phyloP scores from a whole-genome alignment of 2,329 filamentous ascomycete species.

The Berkeleyomyces basicola region DNA sequence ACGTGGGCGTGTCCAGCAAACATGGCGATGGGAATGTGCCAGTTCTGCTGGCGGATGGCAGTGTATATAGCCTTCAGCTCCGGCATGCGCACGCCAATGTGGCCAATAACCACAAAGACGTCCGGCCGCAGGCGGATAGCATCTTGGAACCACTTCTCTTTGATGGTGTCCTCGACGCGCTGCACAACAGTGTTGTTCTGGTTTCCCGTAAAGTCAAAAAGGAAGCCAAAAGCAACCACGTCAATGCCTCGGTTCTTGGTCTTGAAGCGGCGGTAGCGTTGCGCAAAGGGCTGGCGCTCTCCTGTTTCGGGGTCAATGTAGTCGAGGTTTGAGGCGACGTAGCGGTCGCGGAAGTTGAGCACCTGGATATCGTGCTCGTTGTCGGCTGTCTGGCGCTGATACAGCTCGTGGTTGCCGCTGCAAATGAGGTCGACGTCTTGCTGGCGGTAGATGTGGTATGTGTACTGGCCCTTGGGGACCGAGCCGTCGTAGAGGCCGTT shows the following conservation, averaged over 20 bases:
- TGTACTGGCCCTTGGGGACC: constrained; percentile 71
- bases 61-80: constrained; percentile 67
- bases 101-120: constrained; percentile 71
- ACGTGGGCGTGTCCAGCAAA: constrained; percentile 87
- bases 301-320: constrained; percentile 60
- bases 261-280: constrained; percentile 72
- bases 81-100: constrained; percentile 64
- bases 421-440: constrained; percentile 73
- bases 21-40: constrained; percentile 74
- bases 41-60: constrained; percentile 59
- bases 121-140: constrained; percentile 75
- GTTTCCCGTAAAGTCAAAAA: constrained; percentile 86
- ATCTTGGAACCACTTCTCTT: constrained; percentile 75
- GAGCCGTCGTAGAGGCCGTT: constrained; percentile 91
- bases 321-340: constrained; percentile 85
- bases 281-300: constrained; percentile 57
- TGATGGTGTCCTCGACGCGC: constrained; percentile 60
- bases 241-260: constrained; percentile 78
- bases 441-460: constrained; percentile 70
- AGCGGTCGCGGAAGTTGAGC: constrained; percentile 63
- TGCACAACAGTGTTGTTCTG: constrained; percentile 81
- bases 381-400: constrained; percentile 60
- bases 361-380: constrained; percentile 67
- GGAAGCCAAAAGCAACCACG: constrained; percentile 78
- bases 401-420: constrained; percentile 90